phyloP scores from a whole-genome alignment of 768 basidiomycete genomes.

The Mrakia blollopis region DNA sequence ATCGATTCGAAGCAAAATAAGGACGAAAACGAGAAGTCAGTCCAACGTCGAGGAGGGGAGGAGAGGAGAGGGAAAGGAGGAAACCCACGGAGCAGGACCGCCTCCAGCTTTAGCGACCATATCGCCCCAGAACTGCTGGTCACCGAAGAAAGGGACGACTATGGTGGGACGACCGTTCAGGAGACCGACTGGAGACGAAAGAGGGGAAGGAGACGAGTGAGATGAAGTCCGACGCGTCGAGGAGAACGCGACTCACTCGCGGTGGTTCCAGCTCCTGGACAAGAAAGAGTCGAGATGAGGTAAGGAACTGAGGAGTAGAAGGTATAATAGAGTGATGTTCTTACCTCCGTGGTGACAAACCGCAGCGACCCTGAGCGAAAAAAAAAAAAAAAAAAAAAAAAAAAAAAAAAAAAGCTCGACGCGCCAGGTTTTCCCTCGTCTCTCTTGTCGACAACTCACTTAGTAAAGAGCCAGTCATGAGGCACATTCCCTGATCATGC shows the following conservation, averaged over 20 bases:
- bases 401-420: neutral
- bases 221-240: neutral
- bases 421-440: too few relatives aligned
- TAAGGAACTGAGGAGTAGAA: too few relatives aligned
- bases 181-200: conserved; percentile 48
- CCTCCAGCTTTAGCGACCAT: conserved; percentile 62
- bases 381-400: neutral
- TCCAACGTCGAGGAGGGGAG: neutral
- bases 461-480: conserved; percentile 64
- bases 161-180: conserved; percentile 58
- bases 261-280: conserved; percentile 58
- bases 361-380: conserved; percentile 49
- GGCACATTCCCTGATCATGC: conserved; percentile 51
- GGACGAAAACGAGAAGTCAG: neutral
- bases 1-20: neutral
- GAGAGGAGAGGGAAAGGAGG: too few relatives aligned
- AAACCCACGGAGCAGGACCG: conserved; percentile 52
- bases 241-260: conserved; percentile 42
- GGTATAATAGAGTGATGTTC: too few relatives aligned
- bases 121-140: conserved; percentile 50
- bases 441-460: conserved; percentile 34
- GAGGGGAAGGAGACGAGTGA: neutral
- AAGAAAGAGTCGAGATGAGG: too few relatives aligned
- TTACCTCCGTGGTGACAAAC: conserved; percentile 56
- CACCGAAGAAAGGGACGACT: conserved; percentile 63